A percentile compares a stretch with the other conserved stretches of the same genome.
Evolutionary conservation across 2,329 filamentous ascomycete genomes (phyloP).

Genomic region (Trichoderma sp.): DNA sequence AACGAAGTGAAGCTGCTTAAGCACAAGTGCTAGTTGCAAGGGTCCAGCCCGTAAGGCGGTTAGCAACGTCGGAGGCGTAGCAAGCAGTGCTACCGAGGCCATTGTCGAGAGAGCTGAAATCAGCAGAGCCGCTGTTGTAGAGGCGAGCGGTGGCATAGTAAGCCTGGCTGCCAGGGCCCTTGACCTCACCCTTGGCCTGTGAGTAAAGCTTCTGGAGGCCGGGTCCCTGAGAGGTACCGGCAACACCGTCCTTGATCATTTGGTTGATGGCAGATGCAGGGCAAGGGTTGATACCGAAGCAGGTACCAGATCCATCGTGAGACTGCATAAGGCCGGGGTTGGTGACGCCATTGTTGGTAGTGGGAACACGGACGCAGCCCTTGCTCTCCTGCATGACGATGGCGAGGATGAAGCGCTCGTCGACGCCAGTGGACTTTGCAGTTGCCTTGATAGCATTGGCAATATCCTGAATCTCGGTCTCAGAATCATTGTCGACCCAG

Average conservation of each 20-base stretch:
- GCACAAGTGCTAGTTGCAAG: conserved; percentile 27
- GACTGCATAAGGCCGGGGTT: conserved; percentile 49
- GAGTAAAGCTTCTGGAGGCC: conserved; percentile 37
- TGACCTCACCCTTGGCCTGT: background rate
- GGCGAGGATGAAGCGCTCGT: conserved; percentile 47
- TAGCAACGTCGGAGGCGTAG: conserved; percentile 31
- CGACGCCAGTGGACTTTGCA: conserved; percentile 36
- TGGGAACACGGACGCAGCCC: conserved; percentile 47
- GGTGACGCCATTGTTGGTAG: conserved; percentile 44
- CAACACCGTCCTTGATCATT: conserved; percentile 46
- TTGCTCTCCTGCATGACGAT: conserved; percentile 49
- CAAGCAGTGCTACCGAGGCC: conserved; percentile 29
- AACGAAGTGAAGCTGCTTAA: background rate
- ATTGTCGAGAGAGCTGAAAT: conserved; percentile 30
- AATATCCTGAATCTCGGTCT: conserved; percentile 23
- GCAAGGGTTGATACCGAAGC: conserved; percentile 41
- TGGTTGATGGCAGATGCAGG: conserved; percentile 32
- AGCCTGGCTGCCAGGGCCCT: conserved; percentile 21
- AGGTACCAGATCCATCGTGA: conserved; percentile 42
- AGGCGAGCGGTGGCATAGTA: conserved; percentile 30
- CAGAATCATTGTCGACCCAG: conserved; percentile 27
- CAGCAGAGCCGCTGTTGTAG: conserved; percentile 32
- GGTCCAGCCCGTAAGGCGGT: conserved; percentile 31
- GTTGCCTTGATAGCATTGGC: conserved; percentile 37
- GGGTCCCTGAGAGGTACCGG: conserved; percentile 44